phyloP scores from a whole-genome alignment of 2,329 filamentous ascomycete species.

The Tricladium varicosporioides region DNA sequence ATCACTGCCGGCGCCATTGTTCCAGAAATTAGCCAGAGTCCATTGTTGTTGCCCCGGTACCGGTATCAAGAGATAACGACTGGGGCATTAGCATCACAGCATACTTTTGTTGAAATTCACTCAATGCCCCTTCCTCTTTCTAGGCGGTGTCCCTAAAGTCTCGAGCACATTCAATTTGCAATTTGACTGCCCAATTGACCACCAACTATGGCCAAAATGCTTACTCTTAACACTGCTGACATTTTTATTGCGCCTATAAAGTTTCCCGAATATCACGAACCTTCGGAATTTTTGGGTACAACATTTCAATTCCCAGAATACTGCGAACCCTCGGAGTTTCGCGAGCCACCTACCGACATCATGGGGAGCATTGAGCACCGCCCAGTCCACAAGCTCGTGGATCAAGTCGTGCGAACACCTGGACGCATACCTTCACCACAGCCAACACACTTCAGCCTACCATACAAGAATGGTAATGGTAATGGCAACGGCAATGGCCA shows the following conservation, averaged over 20 bases:
- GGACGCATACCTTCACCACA: constrained; percentile 68
- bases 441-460: constrained; percentile 79
- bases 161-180: too few relatives aligned
- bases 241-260: constrained; percentile 8
- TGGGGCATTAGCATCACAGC: not conserved
- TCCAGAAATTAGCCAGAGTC: not conserved
- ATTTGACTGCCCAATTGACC: not conserved
- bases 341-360: constrained; percentile 6
- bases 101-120: not conserved
- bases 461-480: constrained; percentile 54
- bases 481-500: constrained; percentile 45
- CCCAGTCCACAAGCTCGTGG: constrained; percentile 24
- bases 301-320: too few relatives aligned
- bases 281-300: not conserved
- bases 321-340: too few relatives aligned
- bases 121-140: not conserved
- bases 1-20: not conserved
- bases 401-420: constrained; percentile 29
- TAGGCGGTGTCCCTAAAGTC: not conserved
- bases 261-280: constrained; percentile 16
- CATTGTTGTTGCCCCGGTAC: not conserved
- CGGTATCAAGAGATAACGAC: not conserved
- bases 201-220: constrained; percentile 22
- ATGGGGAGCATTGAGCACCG: constrained; percentile 22
- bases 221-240: constrained; percentile 26